Evolutionary conservation across 2,329 filamentous ascomycete genomes (phyloP), one percentile per base, ranked within the genome.

Genomic region (Rhexocercosporidium sp.): DNA sequence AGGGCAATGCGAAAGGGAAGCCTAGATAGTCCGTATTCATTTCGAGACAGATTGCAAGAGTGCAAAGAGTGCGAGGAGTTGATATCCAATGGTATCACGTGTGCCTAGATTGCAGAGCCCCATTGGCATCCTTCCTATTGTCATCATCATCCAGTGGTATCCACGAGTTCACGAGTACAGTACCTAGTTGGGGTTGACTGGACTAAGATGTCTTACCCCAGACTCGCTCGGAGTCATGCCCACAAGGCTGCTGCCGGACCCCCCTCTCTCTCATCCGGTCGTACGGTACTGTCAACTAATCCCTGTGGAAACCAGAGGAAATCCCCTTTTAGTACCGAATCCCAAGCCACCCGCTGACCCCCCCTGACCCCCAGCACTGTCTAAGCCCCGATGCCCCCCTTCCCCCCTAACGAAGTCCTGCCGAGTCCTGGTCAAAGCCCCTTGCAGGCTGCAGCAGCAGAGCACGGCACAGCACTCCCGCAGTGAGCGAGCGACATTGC

Each of bases 151-250:
- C 34, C 31, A 37, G n/a, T 16, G 11, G 3, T 3, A 57, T 57
- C n/a, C 37, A 59, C 56, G 44, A 64, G 53, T 25, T 59, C 11
- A 44, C 12, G 14, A 16, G 14, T 44, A 44, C 14, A 1, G 8
- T 16, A 18, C 12, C 14, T n/a, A n/a, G 18, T 56, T 22, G 3
- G 12, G 16, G 16, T 53, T n/a, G n/a, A n/a, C n/a, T n/a, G n/a
- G n/a, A 14, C 44, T 49, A 29, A 39, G 11, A 49, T 62, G 47
- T 62, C 47, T 62, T 62, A 62, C 59, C 59, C 59, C 59, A 41
- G 59, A 51, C 3, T 62, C n/a, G 54, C 31, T 22, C 49, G 20
- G 49, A 25, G 41, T 31, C 59, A 34, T 51, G 59, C 46, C 46
- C 59, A 62, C 59, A 31, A 51, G 29, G 59, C 59, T 62, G 44